Percentiles rank a stretch among this genome's conserved stretches.
These are phyloP conservation scores for Cercospora sp. DNA, from an alignment of 2,329 filamentous ascomycete species.

Conservation along the genomic window DNA sequence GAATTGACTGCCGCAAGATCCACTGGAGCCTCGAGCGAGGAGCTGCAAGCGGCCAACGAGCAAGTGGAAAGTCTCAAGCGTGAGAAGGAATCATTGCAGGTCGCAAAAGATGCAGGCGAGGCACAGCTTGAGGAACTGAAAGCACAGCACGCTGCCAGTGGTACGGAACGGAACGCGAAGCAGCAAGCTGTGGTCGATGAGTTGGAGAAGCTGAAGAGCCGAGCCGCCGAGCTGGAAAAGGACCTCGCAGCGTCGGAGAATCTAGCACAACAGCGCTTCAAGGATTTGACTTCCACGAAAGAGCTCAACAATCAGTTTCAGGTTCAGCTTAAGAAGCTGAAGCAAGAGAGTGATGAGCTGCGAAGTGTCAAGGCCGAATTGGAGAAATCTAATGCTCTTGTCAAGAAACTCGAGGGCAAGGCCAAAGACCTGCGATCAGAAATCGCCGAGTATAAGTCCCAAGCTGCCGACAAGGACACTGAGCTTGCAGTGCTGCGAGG, in stretches of 20 bases:
- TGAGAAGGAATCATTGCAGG: conserved; percentile 58
- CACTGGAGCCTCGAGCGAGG: conserved; percentile 51
- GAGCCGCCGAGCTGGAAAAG: conserved; percentile 69
- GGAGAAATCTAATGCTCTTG: conserved; percentile 58
- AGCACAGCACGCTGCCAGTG: conserved; percentile 47
- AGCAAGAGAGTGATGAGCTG: conserved; percentile 72
- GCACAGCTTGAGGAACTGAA: conserved; percentile 64
- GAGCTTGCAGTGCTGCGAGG: conserved; percentile 79
- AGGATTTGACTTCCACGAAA: conserved; percentile 77
- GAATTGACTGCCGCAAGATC: conserved; percentile 57
- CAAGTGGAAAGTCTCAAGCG: conserved; percentile 53
- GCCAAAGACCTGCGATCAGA: conserved; percentile 81
- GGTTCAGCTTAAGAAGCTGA: conserved; percentile 76
- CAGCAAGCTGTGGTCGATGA: conserved; percentile 61
- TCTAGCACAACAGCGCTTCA: conserved; percentile 82
- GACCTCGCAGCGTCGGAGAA: conserved; percentile 85
- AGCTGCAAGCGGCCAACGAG: conserved; percentile 52
- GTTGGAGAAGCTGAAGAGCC: conserved; percentile 70
- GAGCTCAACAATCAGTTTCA: conserved; percentile 82
- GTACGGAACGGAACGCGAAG: conserved; percentile 52
- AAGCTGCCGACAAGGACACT: conserved; percentile 69
- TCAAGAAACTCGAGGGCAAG: conserved; percentile 75
- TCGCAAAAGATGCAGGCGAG: conserved; percentile 67
- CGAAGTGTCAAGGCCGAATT: conserved; percentile 76
- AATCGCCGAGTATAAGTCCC: conserved; percentile 66